Percentiles rank a stretch among this genome's conserved stretches.
phyloP scores from a whole-genome alignment of 345 rosid genomes.

The Hibiscus syriacus region DNA sequence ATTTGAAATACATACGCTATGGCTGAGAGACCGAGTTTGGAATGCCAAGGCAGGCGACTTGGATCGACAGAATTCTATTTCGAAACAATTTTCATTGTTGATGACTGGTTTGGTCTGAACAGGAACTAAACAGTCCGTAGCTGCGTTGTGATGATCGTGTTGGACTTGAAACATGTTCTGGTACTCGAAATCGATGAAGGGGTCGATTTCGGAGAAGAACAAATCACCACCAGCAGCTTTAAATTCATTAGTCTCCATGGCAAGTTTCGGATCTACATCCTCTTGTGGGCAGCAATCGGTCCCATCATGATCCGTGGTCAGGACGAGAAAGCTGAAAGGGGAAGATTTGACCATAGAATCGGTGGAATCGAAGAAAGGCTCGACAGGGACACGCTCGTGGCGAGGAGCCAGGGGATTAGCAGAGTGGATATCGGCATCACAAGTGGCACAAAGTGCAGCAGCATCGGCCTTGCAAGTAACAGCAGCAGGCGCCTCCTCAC shows the following conservation, averaged over 20 bases:
- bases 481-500: slow-evolving; percentile 93
- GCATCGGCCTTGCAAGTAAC: slow-evolving; percentile 98
- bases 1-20: slow-evolving; percentile 46
- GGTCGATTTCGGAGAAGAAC: slow-evolving; percentile 44
- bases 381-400: slow-evolving; percentile 76
- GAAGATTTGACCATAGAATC: slow-evolving; percentile 30
- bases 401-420: slow-evolving; percentile 87
- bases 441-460: slow-evolving; percentile 70
- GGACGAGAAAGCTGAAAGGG: slow-evolving; percentile 35
- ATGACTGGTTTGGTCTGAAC: slow-evolving; percentile 48
- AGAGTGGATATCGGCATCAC: slow-evolving; percentile 89
- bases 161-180: slow-evolving; percentile 31
- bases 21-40: slow-evolving; percentile 35
- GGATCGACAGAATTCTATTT: slow-evolving; percentile 45
- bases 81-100: slow-evolving; percentile 41
- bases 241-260: slow-evolving; percentile 22
- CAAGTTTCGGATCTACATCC: slow-evolving; percentile 24
- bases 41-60: slow-evolving; percentile 41
- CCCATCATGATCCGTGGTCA: slow-evolving; percentile 10
- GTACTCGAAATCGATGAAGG: slow-evolving; percentile 52
- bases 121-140: slow-evolving; percentile 71
- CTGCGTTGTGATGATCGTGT: slow-evolving; percentile 28
- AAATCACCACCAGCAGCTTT: slow-evolving; percentile 26
- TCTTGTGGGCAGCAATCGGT: slow-evolving; percentile 16
- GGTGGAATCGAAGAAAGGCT: slow-evolving; percentile 53